Evolutionary conservation across 441 rosid genomes (phyloP).

Genomic region (Eruca vesicaria): DNA sequence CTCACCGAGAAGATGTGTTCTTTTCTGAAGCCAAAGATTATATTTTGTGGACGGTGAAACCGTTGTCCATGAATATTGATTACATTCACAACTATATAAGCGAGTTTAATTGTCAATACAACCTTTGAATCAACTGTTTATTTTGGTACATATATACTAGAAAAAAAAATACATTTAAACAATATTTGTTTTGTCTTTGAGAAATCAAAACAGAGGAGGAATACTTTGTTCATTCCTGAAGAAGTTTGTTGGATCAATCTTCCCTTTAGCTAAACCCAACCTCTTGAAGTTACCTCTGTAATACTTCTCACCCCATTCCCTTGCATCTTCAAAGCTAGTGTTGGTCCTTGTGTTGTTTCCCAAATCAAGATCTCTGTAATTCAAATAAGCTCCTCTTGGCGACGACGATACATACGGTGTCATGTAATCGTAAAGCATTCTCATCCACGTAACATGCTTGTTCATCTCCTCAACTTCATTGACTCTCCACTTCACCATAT

Average conservation of each 20-base stretch:
- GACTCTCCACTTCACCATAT: conserved; percentile 42
- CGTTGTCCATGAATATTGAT: too few species aligned
- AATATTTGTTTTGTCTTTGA: not conserved
- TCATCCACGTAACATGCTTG: conserved; percentile 43
- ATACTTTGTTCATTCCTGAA: conserved; percentile 55
- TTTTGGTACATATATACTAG: not conserved
- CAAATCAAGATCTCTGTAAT: conserved; percentile 58
- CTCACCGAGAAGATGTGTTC: too few species aligned
- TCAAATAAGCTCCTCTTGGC: conserved; percentile 58
- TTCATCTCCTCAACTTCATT: conserved; percentile 29
- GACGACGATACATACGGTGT: conserved; percentile 40
- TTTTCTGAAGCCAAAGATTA: too few species aligned
- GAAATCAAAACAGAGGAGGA: conserved; percentile 36
- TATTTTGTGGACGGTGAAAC: too few species aligned
- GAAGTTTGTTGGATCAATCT: conserved; percentile 45
- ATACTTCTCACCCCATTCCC: conserved; percentile 46
- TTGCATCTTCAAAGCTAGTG: conserved; percentile 39
- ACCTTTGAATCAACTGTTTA: not conserved
- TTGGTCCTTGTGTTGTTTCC: conserved; percentile 33
- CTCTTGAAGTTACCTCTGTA: conserved; percentile 44
- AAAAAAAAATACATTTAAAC: not conserved
- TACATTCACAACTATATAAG: too few species aligned
- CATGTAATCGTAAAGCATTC: conserved; percentile 44
- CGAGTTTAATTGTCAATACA: too few species aligned
- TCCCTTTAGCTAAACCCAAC: conserved; percentile 39